Evolutionary conservation across 169 alveolate genomes (phyloP).

Genomic region (Plasmodium knowlesi): DNA sequence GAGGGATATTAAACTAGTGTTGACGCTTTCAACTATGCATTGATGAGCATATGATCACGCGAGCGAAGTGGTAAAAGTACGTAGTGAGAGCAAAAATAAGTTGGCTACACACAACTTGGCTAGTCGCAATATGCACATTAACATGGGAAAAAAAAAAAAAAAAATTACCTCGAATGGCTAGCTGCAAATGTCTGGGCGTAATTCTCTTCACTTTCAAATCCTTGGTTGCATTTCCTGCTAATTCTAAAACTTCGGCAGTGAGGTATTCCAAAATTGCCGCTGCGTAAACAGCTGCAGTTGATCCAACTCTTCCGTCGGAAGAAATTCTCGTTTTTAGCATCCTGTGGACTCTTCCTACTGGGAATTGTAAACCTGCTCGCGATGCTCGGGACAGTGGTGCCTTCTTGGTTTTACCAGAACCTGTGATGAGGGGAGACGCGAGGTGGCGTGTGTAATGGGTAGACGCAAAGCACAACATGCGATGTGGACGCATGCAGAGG

Average conservation of each 20-base stretch:
- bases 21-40: background rate
- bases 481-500: background rate
- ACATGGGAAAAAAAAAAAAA: constrained; percentile 5
- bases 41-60: background rate
- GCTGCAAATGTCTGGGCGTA: constrained; percentile 97
- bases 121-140: background rate
- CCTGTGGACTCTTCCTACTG: constrained; percentile 99
- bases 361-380: constrained; percentile 99
- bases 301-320: constrained; percentile 99
- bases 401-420: constrained; percentile 96
- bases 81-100: background rate
- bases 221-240: constrained; percentile 99
- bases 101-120: background rate
- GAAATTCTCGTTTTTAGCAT: constrained; percentile 96
- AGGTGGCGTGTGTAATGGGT: constrained; percentile 39
- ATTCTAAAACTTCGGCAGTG: constrained; percentile 99
- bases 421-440: constrained; percentile 86
- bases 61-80: background rate
- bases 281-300: constrained; percentile 99
- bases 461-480: background rate
- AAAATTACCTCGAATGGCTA: constrained; percentile 89
- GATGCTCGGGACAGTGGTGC: constrained; percentile 98
- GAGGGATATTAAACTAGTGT: background rate
- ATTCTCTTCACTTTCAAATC: constrained; percentile 97
- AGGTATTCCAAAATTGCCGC: constrained; percentile 99